Evolutionary conservation across 2,329 filamentous ascomycete genomes (phyloP).

Genomic region (Zymoseptoria tritici): DNA sequence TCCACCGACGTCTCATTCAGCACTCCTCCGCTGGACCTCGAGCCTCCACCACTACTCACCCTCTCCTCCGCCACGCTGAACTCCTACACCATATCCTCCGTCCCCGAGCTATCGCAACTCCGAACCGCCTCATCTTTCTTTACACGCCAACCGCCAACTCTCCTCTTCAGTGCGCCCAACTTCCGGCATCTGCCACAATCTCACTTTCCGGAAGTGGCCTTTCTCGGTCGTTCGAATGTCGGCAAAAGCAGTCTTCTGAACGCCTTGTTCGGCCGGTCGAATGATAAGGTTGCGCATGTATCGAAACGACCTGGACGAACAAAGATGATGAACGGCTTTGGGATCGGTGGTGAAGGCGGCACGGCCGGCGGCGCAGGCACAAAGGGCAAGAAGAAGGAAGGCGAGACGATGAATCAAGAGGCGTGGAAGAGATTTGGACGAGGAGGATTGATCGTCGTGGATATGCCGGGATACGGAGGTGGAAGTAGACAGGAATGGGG

Average conservation of each 20-base stretch:
- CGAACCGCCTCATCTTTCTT: constrained; percentile 40
- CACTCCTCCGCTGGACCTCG: background rate
- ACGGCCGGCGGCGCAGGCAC: constrained; percentile 10
- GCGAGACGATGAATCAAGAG: constrained; percentile 30
- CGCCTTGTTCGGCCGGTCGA: constrained; percentile 45
- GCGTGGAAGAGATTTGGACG: constrained; percentile 28
- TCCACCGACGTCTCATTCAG: background rate
- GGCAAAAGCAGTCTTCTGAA: constrained; percentile 64
- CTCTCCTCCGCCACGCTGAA: constrained; percentile 26
- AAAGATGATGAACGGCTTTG: constrained; percentile 59
- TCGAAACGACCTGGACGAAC: constrained; percentile 56
- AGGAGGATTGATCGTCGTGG: constrained; percentile 51
- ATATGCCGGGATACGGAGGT: constrained; percentile 65
- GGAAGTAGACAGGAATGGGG: constrained; percentile 58
- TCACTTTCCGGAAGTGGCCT: constrained; percentile 53
- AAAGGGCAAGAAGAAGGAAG: constrained; percentile 24
- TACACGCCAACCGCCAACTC: constrained; percentile 40
- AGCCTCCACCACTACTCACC: constrained; percentile 18
- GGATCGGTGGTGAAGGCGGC: constrained; percentile 40
- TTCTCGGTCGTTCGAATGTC: constrained; percentile 63
- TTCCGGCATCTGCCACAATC: constrained; percentile 54
- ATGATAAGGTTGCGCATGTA: constrained; percentile 44
- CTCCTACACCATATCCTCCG: constrained; percentile 24
- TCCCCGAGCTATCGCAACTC: constrained; percentile 32
- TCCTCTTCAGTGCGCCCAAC: constrained; percentile 52